Evolutionary conservation across 495 filamentous ascomycete genomes (phyloP).

Genomic region (Penicillium bovifimosum): DNA sequence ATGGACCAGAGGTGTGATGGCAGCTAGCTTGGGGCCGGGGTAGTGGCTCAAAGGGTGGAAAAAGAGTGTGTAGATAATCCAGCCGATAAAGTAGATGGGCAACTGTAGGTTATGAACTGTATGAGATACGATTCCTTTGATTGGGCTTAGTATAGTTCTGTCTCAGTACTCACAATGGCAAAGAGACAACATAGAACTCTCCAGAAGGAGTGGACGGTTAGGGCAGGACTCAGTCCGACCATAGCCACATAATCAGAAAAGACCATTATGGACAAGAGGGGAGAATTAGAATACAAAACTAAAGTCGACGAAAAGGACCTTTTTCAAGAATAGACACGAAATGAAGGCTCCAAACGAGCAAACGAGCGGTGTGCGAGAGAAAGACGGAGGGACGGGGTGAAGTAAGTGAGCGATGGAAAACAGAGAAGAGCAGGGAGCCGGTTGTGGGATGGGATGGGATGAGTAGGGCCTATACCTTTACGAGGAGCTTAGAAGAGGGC

Average conservation of each 20-base stretch:
- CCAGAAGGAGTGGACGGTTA: not conserved
- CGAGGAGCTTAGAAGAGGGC: not conserved
- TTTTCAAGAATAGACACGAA: not conserved
- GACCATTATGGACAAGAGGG: not conserved
- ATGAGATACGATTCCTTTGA: not conserved
- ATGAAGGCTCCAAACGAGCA: not conserved
- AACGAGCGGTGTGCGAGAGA: not conserved
- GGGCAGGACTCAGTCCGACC: not conserved
- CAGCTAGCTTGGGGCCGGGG: slow-evolving; percentile 18
- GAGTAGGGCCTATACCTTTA: not conserved
- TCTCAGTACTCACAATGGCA: slow-evolving; percentile 1
- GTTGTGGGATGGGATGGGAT: not conserved
- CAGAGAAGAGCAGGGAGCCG: not conserved
- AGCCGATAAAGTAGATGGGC: not conserved
- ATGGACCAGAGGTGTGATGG: slow-evolving; percentile 14
- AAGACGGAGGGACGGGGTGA: not conserved
- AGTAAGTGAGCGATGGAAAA: not conserved
- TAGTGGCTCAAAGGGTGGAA: slow-evolving; percentile 16
- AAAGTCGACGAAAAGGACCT: not conserved
- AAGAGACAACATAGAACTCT: not conserved
- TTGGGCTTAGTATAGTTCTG: not conserved
- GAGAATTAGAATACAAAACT: not conserved
- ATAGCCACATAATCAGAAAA: not conserved
- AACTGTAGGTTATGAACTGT: not conserved
- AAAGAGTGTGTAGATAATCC: slow-evolving; percentile 8